Evolutionary conservation across 208 protist species (phyloP).

Genomic region (Balamuthia mandrillaris): DNA sequence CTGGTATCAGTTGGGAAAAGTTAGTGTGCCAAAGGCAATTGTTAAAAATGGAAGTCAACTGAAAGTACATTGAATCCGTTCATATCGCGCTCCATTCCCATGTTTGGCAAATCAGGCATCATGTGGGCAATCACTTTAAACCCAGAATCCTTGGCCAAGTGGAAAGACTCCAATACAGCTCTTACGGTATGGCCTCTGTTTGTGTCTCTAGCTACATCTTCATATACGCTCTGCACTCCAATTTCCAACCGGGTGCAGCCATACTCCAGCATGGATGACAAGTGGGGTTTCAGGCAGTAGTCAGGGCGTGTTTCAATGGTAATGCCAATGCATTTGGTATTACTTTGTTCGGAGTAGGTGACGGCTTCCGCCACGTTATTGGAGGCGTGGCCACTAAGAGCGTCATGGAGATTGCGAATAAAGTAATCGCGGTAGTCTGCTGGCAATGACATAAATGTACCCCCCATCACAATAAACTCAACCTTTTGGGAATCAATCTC

Average conservation of each 20-base stretch:
- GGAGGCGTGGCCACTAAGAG: conserved; percentile 76
- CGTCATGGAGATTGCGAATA: conserved; percentile 83
- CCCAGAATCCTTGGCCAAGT: conserved; percentile 92
- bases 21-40: neutral
- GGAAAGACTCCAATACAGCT: conserved; percentile 87
- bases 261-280: conserved; percentile 73
- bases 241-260: conserved; percentile 97
- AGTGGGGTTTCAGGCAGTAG: conserved; percentile 86
- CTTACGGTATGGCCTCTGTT: conserved; percentile 91
- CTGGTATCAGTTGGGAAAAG: neutral
- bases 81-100: conserved; percentile 87
- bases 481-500: conserved; percentile 79
- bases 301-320: conserved; percentile 99
- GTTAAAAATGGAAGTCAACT: neutral
- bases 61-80: conserved; percentile 78
- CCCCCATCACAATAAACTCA: conserved; percentile 98
- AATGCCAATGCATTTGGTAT: conserved; percentile 94
- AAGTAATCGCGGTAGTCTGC: conserved; percentile 88
- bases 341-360: conserved; percentile 82
- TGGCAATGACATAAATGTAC: conserved; percentile 97
- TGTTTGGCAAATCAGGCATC: conserved; percentile 98
- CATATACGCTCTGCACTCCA: conserved; percentile 96
- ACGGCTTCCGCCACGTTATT: conserved; percentile 68
- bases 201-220: conserved; percentile 85
- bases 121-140: conserved; percentile 99